A percentile compares a stretch with the other conserved stretches of the same genome.
phyloP scores from a whole-genome alignment of 805 yeast species.

The Saturnispora saitoi region DNA sequence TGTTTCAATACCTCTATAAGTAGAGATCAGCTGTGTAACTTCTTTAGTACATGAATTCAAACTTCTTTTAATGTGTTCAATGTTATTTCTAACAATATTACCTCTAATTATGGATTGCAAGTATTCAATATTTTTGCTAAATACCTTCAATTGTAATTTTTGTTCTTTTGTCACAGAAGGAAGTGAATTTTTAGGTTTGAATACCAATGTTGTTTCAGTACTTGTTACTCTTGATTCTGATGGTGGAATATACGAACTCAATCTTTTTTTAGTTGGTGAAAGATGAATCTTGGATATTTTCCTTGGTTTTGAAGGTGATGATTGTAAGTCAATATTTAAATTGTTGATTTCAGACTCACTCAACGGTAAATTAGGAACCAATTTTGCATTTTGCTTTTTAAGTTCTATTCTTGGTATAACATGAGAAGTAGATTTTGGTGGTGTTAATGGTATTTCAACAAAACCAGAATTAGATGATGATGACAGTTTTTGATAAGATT shows the following conservation, averaged over 20 bases:
- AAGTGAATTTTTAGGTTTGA: background rate
- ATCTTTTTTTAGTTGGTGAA: constrained; percentile 13
- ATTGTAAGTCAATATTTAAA: background rate
- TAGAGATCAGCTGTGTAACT: constrained; percentile 44
- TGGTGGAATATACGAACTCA: constrained; percentile 23
- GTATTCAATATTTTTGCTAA: constrained; percentile 15
- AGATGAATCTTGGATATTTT: constrained; percentile 12
- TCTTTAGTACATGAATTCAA: constrained; percentile 20
- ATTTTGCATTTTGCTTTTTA: constrained; percentile 8
- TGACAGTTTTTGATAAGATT: constrained; percentile 9
- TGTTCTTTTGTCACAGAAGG: background rate
- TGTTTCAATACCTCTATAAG: constrained; percentile 52
- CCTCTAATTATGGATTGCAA: constrained; percentile 58
- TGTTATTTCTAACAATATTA: constrained; percentile 27
- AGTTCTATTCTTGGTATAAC: constrained; percentile 11
- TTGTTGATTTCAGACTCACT: background rate
- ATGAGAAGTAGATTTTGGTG: constrained; percentile 3
- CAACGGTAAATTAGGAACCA: constrained; percentile 11
- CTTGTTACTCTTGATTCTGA: constrained; percentile 2
- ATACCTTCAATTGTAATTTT: background rate
- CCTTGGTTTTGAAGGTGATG: constrained; percentile 1
- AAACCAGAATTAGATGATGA: background rate
- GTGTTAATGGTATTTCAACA: background rate
- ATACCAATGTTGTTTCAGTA: background rate
- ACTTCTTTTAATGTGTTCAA: constrained; percentile 15